Base-by-base conservation (phyloP, 1,284 basidiomycete species). In the Apiotrichum mycotoxinovorans region DNA sequence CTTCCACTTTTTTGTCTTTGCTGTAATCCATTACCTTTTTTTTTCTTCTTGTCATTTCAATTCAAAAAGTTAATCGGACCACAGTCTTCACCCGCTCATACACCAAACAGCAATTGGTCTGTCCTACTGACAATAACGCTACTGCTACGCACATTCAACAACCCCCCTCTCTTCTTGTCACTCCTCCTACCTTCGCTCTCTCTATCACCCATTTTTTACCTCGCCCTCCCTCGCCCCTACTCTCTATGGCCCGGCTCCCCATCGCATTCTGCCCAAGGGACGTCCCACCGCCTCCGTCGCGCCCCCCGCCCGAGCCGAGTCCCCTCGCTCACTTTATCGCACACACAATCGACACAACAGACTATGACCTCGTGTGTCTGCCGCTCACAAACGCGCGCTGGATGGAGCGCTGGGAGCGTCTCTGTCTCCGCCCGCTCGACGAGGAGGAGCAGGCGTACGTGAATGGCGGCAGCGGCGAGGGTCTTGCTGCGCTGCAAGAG, bases 331-430 rank as follows among this genome's bases (percentile, higher is more conserved):
- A 61, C 30, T 51, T 63, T 27, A 69, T 76, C 34, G 60, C 57
- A 25, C 52, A 66, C 37, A 73, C 75, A 1, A 60, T 76, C 50
- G 53, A 61, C 17, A 64, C 65, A 10, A 72, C 70, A 37, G 81
- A 82, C 48, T 83, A 83, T 64, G 80, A 81, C 58, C 63, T 72
- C 25, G 80, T 94, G 50, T 88, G 86, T 64, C 69, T 95, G n/a
- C 91, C 92, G 18, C 81, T 98, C 26, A 89, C 94, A 22, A 97
- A 90, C 62, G 82, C 83, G 25, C 83, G 82, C 34, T 98, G 95
- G 95, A 86, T 85, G 68, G 82, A 84, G 61, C 80, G 95, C 58
- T 98, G 96, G 95, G 83, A 84, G 65, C 81, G 85, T 40, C 87
- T 98, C 81, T 98, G 95, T 75, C 79, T 94, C 22, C 70, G 78